Base-by-base conservation (phyloP, 805 yeast genomes). In the Saccharomyces jurei region DNA sequence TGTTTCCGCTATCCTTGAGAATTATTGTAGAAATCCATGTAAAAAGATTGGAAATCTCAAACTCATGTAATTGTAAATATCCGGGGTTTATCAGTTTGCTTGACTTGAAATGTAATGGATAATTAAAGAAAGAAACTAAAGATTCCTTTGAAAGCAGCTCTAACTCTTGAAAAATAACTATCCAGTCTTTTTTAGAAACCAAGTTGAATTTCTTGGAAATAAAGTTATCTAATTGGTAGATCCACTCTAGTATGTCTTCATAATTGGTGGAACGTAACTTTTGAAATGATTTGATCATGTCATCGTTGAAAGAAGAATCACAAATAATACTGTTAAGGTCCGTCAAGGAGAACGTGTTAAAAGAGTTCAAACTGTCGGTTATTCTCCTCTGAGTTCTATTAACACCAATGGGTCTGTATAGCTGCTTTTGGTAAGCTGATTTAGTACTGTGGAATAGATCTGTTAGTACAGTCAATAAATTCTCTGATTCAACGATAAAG, bases 171-270 rank as follows among this genome's bases (percentile, higher is more conserved):
- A 81, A 87, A 3, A 85, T 80, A 53, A 79, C 78, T 51, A 89
- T 74, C 97, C 97, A 92, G 61, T 91, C 96, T 56, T 79, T 80
- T 11, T 82, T 68, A 11, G 81, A 77, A 2, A 62, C 61, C 26
- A 67, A 52, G 14, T 58, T 74, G 64, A 85, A 83, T 31, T 85
- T 74, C 3, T 79, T 77, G 2, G 79, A 73, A 28, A 87, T 77
- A 6, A 88, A 72, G 17, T 75, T 73, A 69, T 91, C 92, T 55
- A 91, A 68, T 49, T 78, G 77, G 53, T 78, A 79, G 25, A 89
- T 74, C 70, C 88, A 86, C 50, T 74, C 71, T 56, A 84, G 84
- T 55, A 89, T 77, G 41, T 74, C 79, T 30, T 72, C 70, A 44
- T 64, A 64, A 14, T 62, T 52, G 25, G 61, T 54, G 30, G 54